These are phyloP conservation scores for Neolentinus lepideus DNA, from an alignment of 1,284 basidiomycete genomes.

Conservation along the genomic window DNA sequence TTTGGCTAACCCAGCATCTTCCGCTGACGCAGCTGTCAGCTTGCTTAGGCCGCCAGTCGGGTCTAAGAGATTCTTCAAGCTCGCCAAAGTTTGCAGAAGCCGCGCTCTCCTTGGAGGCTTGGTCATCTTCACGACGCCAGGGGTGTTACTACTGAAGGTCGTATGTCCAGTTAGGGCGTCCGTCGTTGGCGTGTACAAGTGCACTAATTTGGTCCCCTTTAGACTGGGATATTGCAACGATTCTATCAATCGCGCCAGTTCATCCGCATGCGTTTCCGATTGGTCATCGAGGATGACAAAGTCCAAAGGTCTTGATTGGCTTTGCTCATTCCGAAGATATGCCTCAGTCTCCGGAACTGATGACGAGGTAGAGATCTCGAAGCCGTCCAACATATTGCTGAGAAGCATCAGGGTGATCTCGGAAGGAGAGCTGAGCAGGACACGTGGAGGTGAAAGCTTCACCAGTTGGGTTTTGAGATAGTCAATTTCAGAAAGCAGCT, in stretches of 20 bases:
- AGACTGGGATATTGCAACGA: constrained; percentile 29
- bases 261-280: constrained; percentile 47
- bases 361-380: constrained; percentile 35
- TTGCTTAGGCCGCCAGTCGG: constrained; percentile 27
- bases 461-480: constrained; percentile 35
- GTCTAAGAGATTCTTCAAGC: constrained; percentile 46
- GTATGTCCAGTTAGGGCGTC: constrained; percentile 40
- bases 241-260: constrained; percentile 40
- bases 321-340: constrained; percentile 28
- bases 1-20: constrained; percentile 36
- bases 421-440: constrained; percentile 55
- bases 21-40: constrained; percentile 32
- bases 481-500: constrained; percentile 39
- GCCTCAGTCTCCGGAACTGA: constrained; percentile 39
- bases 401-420: constrained; percentile 48
- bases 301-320: constrained; percentile 35
- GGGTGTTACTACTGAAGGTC: constrained; percentile 39
- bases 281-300: constrained; percentile 64
- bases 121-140: constrained; percentile 59
- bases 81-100: constrained; percentile 54
- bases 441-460: constrained; percentile 34
- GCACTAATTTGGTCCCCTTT: constrained; percentile 54
- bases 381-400: constrained; percentile 47
- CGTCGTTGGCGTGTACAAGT: constrained; percentile 64
- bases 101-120: constrained; percentile 58